A percentile compares a stretch with the other conserved stretches of the same genome.
phyloP scores from a whole-genome alignment of 2,329 filamentous ascomycete genomes.

The Trichoderma hamatum region DNA sequence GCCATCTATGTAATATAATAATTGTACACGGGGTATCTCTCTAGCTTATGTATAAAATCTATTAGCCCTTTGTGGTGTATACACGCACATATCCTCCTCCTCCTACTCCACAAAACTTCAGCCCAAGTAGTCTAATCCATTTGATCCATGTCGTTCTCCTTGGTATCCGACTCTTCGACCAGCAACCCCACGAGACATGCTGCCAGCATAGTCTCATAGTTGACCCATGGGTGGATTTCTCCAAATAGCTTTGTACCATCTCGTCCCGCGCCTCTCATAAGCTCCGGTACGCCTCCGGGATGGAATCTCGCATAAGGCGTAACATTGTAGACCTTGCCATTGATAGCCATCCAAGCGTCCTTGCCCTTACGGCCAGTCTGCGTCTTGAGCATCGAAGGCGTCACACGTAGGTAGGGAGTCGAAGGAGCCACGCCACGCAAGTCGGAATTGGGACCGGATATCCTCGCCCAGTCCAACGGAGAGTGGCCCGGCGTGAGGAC shows the following conservation, averaged over 20 bases:
- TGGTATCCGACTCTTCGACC: slow-evolving; percentile 56
- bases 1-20: slow-evolving; percentile 9
- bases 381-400: slow-evolving; percentile 75
- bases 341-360: slow-evolving; percentile 88
- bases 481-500: slow-evolving; percentile 87
- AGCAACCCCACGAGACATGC: slow-evolving; percentile 65
- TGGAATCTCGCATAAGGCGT: slow-evolving; percentile 88
- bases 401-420: slow-evolving; percentile 69
- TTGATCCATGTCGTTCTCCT: slow-evolving; percentile 55
- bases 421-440: slow-evolving; percentile 63
- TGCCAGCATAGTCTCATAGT: slow-evolving; percentile 70
- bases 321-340: slow-evolving; percentile 93
- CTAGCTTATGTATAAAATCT: slow-evolving; percentile 16
- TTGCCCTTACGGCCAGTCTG: slow-evolving; percentile 82
- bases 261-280: slow-evolving; percentile 64
- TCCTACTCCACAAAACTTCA: not conserved
- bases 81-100: not conserved
- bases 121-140: slow-evolving; percentile 57
- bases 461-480: slow-evolving; percentile 91
- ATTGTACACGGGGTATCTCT: slow-evolving; percentile 26
- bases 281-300: slow-evolving; percentile 79
- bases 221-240: slow-evolving; percentile 72
- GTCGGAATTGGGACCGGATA: slow-evolving; percentile 66
- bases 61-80: not conserved
- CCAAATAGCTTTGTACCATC: slow-evolving; percentile 67